phyloP scores from a whole-genome alignment of 1,139 yeast genomes.

The Geotrichum macrosporum region DNA sequence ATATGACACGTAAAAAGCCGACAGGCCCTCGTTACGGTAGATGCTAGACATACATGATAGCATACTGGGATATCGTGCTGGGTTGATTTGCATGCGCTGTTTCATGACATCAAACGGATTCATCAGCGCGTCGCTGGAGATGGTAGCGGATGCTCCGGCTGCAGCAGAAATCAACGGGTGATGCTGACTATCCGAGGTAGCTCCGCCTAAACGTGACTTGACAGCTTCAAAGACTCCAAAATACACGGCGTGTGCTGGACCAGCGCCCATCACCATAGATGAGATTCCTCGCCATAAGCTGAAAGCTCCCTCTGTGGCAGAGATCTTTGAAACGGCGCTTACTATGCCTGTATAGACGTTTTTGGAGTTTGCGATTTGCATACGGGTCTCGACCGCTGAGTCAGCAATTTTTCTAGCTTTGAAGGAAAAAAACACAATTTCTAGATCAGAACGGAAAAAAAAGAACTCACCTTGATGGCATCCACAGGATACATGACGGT shows the following conservation, averaged over 20 bases:
- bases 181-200: constrained; percentile 51
- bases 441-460: too few species aligned
- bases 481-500: constrained; percentile 96
- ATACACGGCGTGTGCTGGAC: constrained; percentile 98
- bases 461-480: constrained; percentile 55
- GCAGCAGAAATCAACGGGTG: constrained; percentile 78
- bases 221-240: constrained; percentile 92
- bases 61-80: constrained; percentile 35
- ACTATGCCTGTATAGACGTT: constrained; percentile 48
- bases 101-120: constrained; percentile 95
- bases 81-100: constrained; percentile 67
- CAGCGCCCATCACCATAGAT: constrained; percentile 95
- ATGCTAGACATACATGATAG: constrained; percentile 44
- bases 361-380: constrained; percentile 63
- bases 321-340: constrained; percentile 64
- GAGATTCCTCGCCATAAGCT: constrained; percentile 95
- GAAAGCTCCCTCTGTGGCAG: constrained; percentile 84
- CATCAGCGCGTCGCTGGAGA: constrained; percentile 92
- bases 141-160: constrained; percentile 93
- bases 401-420: too few species aligned
- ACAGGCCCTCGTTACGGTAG: constrained; percentile 69
- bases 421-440: too few species aligned
- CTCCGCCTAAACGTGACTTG: constrained; percentile 53
- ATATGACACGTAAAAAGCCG: constrained; percentile 85
- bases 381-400: constrained; percentile 53